phyloP scores from a whole-genome alignment of 768 basidiomycete species.

The Kockovaella imperatae region DNA sequence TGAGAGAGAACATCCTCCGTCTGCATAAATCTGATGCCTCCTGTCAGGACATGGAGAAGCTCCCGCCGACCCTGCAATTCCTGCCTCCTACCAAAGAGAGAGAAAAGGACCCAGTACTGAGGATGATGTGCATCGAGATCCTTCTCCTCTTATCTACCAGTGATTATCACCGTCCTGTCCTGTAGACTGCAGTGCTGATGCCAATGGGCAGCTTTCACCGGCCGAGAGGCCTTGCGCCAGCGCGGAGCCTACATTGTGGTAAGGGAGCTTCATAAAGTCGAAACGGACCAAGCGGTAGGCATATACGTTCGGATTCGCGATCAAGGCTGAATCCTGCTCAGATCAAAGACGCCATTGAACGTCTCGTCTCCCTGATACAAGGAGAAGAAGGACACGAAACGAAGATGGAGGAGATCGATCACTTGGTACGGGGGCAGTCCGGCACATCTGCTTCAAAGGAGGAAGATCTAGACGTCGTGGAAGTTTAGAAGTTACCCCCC shows the following conservation, averaged over 20 bases:
- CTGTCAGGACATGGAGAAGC: slow-evolving; percentile 71
- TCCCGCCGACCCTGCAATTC: slow-evolving; percentile 78
- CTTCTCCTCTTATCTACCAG: slow-evolving; percentile 78
- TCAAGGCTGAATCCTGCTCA: slow-evolving; percentile 37
- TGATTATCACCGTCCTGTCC: slow-evolving; percentile 19
- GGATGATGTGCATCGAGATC: slow-evolving; percentile 80
- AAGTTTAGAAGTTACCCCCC: slow-evolving; percentile 54
- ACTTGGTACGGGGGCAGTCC: slow-evolving; percentile 50
- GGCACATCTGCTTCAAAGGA: slow-evolving; percentile 15
- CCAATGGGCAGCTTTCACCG: slow-evolving; percentile 56
- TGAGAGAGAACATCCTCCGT: not conserved
- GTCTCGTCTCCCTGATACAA: slow-evolving; percentile 70
- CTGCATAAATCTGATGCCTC: not conserved
- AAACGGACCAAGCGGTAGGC: slow-evolving; percentile 67
- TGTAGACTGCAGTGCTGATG: not conserved
- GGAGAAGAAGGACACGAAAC: slow-evolving; percentile 44
- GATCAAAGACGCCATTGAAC: slow-evolving; percentile 80
- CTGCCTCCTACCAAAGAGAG: slow-evolving; percentile 74
- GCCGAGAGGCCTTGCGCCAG: slow-evolving; percentile 67
- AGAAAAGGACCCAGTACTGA: slow-evolving; percentile 66
- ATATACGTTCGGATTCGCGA: not conserved
- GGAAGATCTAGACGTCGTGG: slow-evolving; percentile 65
- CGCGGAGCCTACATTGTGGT: slow-evolving; percentile 84
- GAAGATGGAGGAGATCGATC: slow-evolving; percentile 52
- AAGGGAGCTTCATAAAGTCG: slow-evolving; percentile 65